Percentiles rank a stretch among this genome's conserved stretches.
phyloP scores from a whole-genome alignment of 176 grass and related monocot species.

The Triticum aestivum region IWGSC_CS_RefSeq_v2.1 NC_057803.1:412265142-412265641 shows the following conservation, averaged over 20 bases:
- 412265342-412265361: constrained; percentile 56
- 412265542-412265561: constrained; percentile 47
- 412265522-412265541: constrained; percentile 31
- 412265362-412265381: constrained; percentile 66
- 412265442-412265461: not conserved
- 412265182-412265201: constrained; percentile 26
- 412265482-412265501: constrained; percentile 50
- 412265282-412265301: constrained; percentile 40
- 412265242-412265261: constrained; percentile 45
- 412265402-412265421: constrained; percentile 59
- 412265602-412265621: constrained; percentile 73
- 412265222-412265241: constrained; percentile 56
- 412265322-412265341: constrained; percentile 61
- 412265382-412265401: constrained; percentile 77
- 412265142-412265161: not conserved
- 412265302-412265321: constrained; percentile 63
- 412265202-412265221: constrained; percentile 66
- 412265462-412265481: constrained; percentile 47
- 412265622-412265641: constrained; percentile 56
- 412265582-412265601: constrained; percentile 49
- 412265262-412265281: constrained; percentile 37
- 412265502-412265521: constrained; percentile 24
- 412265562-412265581: constrained; percentile 65
- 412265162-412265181: not conserved
- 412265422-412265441: constrained; percentile 44